Conservation (phyloP, 2,329 filamentous ascomycete genomes). For the Fusarium hainanense region DNA sequence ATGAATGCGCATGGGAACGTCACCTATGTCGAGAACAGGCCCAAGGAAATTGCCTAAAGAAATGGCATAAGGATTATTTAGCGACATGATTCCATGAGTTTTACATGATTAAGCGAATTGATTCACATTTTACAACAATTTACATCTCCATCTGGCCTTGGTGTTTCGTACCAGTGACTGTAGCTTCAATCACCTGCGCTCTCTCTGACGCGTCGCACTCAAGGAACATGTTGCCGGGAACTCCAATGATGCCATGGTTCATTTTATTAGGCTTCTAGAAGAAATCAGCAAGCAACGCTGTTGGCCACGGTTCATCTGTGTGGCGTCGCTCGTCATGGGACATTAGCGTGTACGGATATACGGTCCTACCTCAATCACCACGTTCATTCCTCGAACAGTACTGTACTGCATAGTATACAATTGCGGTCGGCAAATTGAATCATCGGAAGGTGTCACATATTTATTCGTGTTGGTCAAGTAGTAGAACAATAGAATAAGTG, state of each 20-base stretch:
- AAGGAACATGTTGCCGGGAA: rapidly evolving
- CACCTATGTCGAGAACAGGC: conserved; percentile 14
- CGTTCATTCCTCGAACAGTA: background rate
- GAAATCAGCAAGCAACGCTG: background rate
- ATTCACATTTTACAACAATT: background rate
- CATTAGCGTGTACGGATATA: background rate
- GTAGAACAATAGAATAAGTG: background rate
- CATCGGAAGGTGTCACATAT: background rate
- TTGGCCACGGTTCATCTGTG: too few species aligned
- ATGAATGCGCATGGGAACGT: conserved; percentile 6
- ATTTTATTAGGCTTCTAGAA: background rate
- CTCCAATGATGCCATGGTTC: background rate
- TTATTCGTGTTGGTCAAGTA: rapidly evolving
- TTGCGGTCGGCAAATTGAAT: too few species aligned
- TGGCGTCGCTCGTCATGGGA: background rate
- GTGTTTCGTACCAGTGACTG: background rate
- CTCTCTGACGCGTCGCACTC: too few species aligned
- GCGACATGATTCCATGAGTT: background rate
- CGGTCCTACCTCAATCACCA: background rate
- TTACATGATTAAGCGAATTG: background rate
- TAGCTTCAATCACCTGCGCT: background rate
- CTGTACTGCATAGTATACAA: too few species aligned
- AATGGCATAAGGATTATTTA: background rate
- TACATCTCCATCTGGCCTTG: background rate
- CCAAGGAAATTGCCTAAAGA: conserved; percentile 6